Evolutionary conservation across 192 early-diverging fungal species (phyloP).

Genomic region (Gigaspora rosea): DNA sequence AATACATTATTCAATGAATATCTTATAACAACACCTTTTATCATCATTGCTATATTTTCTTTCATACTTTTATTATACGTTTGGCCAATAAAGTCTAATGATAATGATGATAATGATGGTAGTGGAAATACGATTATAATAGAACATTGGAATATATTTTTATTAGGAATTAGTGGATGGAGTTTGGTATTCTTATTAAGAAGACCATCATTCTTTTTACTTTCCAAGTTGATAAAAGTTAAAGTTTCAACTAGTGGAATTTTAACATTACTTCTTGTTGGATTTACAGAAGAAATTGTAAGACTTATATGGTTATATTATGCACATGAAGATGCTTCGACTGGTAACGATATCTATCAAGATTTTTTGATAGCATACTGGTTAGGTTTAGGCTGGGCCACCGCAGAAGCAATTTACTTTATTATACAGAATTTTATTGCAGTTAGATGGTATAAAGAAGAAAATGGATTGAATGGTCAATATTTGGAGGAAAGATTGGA

Average conservation of each 20-base stretch:
- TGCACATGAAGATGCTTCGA: not conserved
- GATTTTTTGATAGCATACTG: constrained; percentile 42
- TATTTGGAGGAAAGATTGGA: not conserved
- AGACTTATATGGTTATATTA: constrained; percentile 21
- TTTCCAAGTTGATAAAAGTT: constrained; percentile 29
- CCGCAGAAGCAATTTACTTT: constrained; percentile 41
- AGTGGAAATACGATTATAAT: too few species aligned
- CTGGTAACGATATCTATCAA: too few species aligned
- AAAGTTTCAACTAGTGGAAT: constrained; percentile 25
- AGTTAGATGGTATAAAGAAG: constrained; percentile 18
- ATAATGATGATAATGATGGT: not conserved
- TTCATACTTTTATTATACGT: not conserved
- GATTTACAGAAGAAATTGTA: constrained; percentile 34
- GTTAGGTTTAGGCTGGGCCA: constrained; percentile 46
- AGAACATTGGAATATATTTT: constrained; percentile 33
- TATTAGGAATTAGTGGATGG: constrained; percentile 41
- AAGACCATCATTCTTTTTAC: constrained; percentile 37
- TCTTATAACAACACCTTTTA: not conserved
- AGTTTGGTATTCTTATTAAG: constrained; percentile 31
- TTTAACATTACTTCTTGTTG: constrained; percentile 36
- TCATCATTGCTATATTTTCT: not conserved
- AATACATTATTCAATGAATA: constrained; percentile 6
- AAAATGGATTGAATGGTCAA: not conserved
- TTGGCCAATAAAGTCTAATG: not conserved
- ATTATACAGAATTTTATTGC: constrained; percentile 42